Base-by-base conservation (phyloP, 2,329 filamentous ascomycete genomes). In the Metarhizium humberi region DNA sequence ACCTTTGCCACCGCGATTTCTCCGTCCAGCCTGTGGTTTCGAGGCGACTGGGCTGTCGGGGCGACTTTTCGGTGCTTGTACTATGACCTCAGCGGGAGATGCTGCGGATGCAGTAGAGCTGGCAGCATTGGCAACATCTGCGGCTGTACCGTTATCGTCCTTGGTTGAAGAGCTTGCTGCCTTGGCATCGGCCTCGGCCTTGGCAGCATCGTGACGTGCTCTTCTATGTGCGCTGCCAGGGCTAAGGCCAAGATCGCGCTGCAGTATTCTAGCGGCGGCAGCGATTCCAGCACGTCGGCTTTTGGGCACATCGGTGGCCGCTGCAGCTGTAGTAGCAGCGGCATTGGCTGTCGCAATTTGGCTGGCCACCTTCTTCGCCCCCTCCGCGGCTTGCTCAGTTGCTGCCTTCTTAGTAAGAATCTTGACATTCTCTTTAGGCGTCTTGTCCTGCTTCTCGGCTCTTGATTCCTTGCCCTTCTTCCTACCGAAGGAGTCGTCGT, bases 381-480 rank as follows among this genome's bases (percentile, higher is more conserved):
- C 69, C 36, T 79, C 75, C 3, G 72, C 71, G 2, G 73, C 71
- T 29, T 75, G 71, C 54, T 82, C 81, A 0, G 74, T 68, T 18
- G 78, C 71, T 10, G 77, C 73, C 63, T 82, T 80, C 68, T 85
- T 82, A 32, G 80, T 84, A 6, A 86, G 71, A 52, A 86, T 81
- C 66, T 81, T 86, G 60, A 86, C 78, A 3, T 78, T 79, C 62
- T 84, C 81, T 60, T 79, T 84, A 38, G 74, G 64, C 13, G 73
- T 64, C 62, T 78, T 81, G 20, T 87, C 72, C 3, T 66, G 58
- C 56, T 80, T 80, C 18, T 78, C 75, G 3, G 75, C 73, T 67
- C 83, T 88, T 34, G 87, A 83, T 2, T 70, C 64, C 63, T 84
- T 84, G 18, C 75, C 73, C 48, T 88, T 87, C 49, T 88, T 87